These are phyloP conservation scores for Drosera spatulata DNA, from an alignment of 179 eudicot genomes.

Conservation along the genomic window DNA sequence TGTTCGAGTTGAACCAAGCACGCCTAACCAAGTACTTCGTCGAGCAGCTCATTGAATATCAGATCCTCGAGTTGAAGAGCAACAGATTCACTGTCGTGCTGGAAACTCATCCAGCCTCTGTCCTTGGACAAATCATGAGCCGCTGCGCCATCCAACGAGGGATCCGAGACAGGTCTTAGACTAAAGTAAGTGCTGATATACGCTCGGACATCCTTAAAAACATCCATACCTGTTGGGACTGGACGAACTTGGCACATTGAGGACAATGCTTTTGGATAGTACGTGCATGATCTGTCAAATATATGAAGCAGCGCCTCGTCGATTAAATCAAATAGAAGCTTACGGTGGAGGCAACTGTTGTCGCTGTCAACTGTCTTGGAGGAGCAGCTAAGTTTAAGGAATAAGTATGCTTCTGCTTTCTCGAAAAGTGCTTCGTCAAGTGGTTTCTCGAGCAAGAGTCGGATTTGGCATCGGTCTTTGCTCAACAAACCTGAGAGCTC, in stretches of 20 bases:
- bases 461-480: constrained; percentile 30
- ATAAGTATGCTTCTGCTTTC: constrained; percentile 35
- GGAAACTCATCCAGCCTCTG: constrained; percentile 76
- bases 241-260: constrained; percentile 33
- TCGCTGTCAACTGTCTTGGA: constrained; percentile 11
- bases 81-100: constrained; percentile 56
- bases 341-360: constrained; percentile 12
- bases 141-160: constrained; percentile 35
- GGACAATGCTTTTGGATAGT: constrained; percentile 45
- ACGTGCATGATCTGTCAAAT: constrained; percentile 41
- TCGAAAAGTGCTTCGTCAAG: constrained; percentile 50
- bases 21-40: constrained; percentile 21
- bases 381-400: constrained; percentile 19
- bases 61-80: constrained; percentile 59
- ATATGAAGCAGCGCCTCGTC: constrained; percentile 58
- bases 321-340: constrained; percentile 60
- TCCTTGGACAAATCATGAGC: constrained; percentile 32
- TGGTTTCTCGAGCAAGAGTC: constrained; percentile 52
- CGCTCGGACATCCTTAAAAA: constrained; percentile 70
- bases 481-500: constrained; percentile 52
- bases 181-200: constrained; percentile 33
- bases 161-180: constrained; percentile 35
- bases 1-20: not conserved
- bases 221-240: constrained; percentile 33
- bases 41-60: constrained; percentile 52